Percentiles rank a stretch among this genome's conserved stretches.
Evolutionary conservation across 2,329 filamentous ascomycete species (phyloP).

Genomic region (Colletotrichum somersetense): DNA sequence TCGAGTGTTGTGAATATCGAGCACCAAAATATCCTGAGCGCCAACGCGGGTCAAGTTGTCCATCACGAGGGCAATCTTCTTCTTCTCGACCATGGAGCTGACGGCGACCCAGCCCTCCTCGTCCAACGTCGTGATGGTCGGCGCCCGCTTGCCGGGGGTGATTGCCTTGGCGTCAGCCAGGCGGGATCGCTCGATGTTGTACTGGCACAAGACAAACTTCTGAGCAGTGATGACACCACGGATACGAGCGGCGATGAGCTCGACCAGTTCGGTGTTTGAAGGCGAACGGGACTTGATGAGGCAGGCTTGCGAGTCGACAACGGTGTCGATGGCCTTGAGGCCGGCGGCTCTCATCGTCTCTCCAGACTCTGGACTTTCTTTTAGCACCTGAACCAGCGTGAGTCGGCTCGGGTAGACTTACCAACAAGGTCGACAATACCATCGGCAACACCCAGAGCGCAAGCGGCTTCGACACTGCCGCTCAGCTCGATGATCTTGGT

Average conservation of each 20-base stretch:
- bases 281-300: conserved; percentile 91
- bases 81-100: conserved; percentile 92
- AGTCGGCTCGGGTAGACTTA: conserved; percentile 60
- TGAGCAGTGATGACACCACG: conserved; percentile 95
- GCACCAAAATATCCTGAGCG: conserved; percentile 86
- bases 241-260: conserved; percentile 88
- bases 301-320: conserved; percentile 87
- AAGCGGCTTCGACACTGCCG: conserved; percentile 97
- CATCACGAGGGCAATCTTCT: conserved; percentile 87
- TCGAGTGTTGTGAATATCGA: conserved; percentile 86
- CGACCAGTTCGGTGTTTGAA: conserved; percentile 82
- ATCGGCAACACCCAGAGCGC: conserved; percentile 93
- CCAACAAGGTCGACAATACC: conserved; percentile 98
- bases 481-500: conserved; percentile 96
- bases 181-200: conserved; percentile 84
- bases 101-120: conserved; percentile 95
- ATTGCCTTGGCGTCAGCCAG: conserved; percentile 78
- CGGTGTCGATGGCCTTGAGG: conserved; percentile 92
- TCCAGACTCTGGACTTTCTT: conserved; percentile 78
- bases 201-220: conserved; percentile 93
- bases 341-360: conserved; percentile 98
- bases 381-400: not conserved
- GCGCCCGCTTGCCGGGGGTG: conserved; percentile 93
- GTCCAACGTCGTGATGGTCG: conserved; percentile 90
- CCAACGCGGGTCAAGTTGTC: conserved; percentile 82